A percentile compares a stretch with the other conserved stretches of the same genome.
Conservation (phyloP, 306 rosid species). For the Cicer bijugum region DNA sequence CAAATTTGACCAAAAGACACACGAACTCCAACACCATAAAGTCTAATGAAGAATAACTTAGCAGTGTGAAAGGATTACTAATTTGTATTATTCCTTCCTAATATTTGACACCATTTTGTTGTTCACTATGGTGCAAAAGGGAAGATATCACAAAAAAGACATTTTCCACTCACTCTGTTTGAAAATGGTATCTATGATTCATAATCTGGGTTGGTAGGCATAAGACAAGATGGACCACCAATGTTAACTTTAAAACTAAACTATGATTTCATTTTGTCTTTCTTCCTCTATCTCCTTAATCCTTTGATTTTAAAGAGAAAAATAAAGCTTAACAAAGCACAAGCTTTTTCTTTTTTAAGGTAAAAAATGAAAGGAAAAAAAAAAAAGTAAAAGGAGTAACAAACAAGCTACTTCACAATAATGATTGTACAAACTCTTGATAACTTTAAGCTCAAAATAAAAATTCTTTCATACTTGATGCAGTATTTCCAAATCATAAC, state of each 20-base stretch:
- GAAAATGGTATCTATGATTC: constrained; percentile 38
- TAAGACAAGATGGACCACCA: constrained; percentile 30
- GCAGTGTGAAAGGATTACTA: background rate
- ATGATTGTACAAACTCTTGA: constrained; percentile 38
- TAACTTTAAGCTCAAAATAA: constrained; percentile 39
- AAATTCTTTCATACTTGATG: constrained; percentile 43
- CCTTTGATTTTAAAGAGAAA: constrained; percentile 37
- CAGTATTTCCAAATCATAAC: constrained; percentile 44
- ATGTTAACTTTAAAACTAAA: background rate
- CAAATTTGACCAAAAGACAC: no score
- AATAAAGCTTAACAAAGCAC: background rate
- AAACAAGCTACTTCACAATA: constrained; percentile 33
- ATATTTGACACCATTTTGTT: constrained; percentile 26
- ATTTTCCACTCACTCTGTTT: constrained; percentile 17
- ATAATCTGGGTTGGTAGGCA: constrained; percentile 38
- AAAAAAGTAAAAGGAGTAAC: background rate
- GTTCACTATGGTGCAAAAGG: constrained; percentile 20
- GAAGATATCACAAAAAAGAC: constrained; percentile 14
- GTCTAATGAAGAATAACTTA: constrained; percentile 22
- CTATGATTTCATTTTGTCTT: constrained; percentile 4
- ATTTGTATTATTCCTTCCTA: constrained; percentile 15
- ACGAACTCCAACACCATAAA: no score
- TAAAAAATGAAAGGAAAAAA: background rate
- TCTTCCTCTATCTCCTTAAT: constrained; percentile 12
- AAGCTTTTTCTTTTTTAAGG: background rate